These are phyloP conservation scores for Teratosphaeria viscida DNA, from an alignment of 2,329 filamentous ascomycete species.

Conservation along the genomic window DNA sequence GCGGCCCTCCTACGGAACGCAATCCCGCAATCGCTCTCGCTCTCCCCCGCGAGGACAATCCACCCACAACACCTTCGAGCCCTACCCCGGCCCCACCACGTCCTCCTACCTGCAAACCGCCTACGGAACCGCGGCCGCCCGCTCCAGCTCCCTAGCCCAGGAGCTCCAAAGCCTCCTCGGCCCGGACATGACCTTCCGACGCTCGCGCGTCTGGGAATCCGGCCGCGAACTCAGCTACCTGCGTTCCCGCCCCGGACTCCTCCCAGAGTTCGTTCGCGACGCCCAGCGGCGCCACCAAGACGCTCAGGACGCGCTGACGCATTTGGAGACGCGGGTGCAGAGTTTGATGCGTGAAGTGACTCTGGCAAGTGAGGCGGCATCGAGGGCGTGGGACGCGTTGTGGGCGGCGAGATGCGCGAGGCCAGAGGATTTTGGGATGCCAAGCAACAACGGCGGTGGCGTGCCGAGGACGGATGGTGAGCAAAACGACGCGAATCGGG, in stretches of 20 bases:
- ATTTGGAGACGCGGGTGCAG: neutral
- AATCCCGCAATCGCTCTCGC: neutral
- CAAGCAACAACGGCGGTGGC: neutral
- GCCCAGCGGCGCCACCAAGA: neutral
- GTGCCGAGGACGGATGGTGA: neutral
- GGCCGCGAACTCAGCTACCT: neutral
- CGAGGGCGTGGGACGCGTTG: neutral
- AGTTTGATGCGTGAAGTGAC: neutral
- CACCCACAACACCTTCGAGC: neutral
- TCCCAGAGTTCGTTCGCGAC: neutral
- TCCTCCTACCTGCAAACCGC: neutral
- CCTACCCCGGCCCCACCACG: neutral
- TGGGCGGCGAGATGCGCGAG: neutral
- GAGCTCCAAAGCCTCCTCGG: neutral
- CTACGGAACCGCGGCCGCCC: neutral
- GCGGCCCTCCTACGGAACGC: neutral
- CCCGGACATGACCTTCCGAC: neutral
- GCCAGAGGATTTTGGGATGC: neutral
- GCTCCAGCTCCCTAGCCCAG: neutral
- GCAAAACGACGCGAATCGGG: neutral
- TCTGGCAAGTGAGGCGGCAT: neutral
- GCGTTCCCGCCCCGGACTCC: neutral
- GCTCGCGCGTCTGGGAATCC: neutral
- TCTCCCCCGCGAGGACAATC: neutral
- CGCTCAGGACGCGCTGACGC: neutral